These are phyloP conservation scores for Backusella circina DNA, from an alignment of 192 early-diverging fungal genomes.

Conservation along the genomic window DNA sequence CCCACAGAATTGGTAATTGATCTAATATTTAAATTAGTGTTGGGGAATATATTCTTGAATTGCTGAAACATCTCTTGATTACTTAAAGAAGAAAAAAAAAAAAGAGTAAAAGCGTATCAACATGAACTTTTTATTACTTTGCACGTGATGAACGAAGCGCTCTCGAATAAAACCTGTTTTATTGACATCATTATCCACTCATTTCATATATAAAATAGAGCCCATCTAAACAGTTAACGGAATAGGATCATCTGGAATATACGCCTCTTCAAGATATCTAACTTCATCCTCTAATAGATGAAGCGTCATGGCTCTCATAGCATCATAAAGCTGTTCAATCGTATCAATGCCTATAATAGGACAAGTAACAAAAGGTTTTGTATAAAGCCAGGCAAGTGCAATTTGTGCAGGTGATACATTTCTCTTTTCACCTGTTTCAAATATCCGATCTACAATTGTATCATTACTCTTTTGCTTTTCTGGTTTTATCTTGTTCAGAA, in stretches of 20 bases:
- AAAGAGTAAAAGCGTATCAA: not conserved
- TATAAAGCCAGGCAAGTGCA: not conserved
- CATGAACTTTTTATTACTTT: not conserved
- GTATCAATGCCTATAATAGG: not conserved
- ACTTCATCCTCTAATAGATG: no score
- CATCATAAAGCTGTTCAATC: not conserved
- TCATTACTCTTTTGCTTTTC: not conserved
- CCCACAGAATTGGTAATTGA: slow-evolving; percentile 8
- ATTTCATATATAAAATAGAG: no score
- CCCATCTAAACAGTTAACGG: no score
- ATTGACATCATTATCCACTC: no score
- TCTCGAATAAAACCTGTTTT: no score
- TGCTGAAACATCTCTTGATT: slow-evolving; percentile 13
- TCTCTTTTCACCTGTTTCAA: slow-evolving; percentile 3
- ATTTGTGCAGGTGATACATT: not conserved
- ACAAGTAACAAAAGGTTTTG: not conserved
- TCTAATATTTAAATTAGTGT: slow-evolving; percentile 1
- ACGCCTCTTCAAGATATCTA: no score
- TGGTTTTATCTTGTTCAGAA: not conserved
- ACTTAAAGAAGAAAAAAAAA: not conserved
- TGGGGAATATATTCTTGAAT: slow-evolving; percentile 24
- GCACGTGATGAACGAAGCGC: not conserved
- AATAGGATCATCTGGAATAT: no score
- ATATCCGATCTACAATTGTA: slow-evolving; percentile 24
- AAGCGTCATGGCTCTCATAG: no score